A percentile compares a stretch with the other conserved stretches of the same genome.
Evolutionary conservation across 2,329 filamentous ascomycete genomes (phyloP).

Genomic region (Colletotrichum graminicola): DNA sequence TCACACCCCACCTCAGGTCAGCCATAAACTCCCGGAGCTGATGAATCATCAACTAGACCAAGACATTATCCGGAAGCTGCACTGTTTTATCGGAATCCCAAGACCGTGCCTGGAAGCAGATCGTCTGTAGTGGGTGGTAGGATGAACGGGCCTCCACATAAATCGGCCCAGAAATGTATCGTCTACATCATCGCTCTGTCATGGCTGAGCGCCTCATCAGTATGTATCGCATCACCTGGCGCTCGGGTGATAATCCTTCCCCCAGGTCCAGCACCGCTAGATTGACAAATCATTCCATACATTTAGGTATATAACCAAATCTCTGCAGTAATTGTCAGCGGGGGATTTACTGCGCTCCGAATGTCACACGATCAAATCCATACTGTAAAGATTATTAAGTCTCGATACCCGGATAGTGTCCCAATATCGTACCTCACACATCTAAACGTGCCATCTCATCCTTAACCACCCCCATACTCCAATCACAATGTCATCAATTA

Average conservation of each 20-base stretch:
- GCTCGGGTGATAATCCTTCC: neutral
- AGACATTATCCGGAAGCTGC: neutral
- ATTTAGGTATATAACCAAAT: neutral
- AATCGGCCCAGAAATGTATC: slow-evolving; percentile 1
- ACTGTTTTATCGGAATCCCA: neutral
- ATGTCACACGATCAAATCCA: neutral
- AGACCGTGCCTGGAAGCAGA: neutral
- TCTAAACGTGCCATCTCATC: neutral
- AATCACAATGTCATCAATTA: slow-evolving; percentile 12
- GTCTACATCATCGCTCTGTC: slow-evolving; percentile 28
- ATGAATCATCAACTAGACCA: slow-evolving; percentile 9
- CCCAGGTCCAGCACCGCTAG: neutral
- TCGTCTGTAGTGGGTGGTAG: neutral
- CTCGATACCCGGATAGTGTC: neutral
- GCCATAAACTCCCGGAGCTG: neutral
- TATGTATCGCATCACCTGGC: neutral
- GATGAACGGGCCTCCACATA: slow-evolving; percentile 5
- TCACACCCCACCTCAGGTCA: neutral
- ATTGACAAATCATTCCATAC: neutral
- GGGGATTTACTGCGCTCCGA: fast-evolving
- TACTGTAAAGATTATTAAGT: neutral
- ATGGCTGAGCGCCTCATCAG: slow-evolving; percentile 12
- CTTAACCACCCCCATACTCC: neutral
- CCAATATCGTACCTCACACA: neutral
- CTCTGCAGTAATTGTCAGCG: neutral